Evolutionary conservation across 805 yeast species (phyloP).

Genomic region (Metschnikowia aberdeeniae): DNA sequence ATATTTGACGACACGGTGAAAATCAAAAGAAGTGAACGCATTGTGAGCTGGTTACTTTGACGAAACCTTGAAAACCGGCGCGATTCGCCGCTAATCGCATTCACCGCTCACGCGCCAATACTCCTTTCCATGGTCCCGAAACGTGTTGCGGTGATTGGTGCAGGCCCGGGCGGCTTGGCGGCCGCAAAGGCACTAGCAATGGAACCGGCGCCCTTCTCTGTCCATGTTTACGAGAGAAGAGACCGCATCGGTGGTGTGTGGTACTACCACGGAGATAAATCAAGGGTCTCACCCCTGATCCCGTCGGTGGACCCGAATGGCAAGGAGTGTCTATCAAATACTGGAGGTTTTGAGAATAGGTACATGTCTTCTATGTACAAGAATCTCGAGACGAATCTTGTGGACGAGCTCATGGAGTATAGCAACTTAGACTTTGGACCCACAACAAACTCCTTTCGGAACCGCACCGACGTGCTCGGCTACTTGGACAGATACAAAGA

Average conservation of each 20-base stretch:
- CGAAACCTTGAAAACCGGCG: too few relatives aligned
- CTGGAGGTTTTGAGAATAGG: slow-evolving; percentile 9
- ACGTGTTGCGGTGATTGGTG: slow-evolving; percentile 66
- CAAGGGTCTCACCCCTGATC: slow-evolving; percentile 16
- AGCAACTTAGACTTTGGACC: slow-evolving; percentile 47
- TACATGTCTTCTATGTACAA: slow-evolving; percentile 24
- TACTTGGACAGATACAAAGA: slow-evolving; percentile 58
- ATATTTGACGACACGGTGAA: too few relatives aligned
- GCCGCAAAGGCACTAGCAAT: slow-evolving; percentile 57
- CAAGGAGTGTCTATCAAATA: slow-evolving; percentile 6
- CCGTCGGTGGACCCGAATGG: slow-evolving; percentile 21
- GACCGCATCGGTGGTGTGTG: slow-evolving; percentile 73
- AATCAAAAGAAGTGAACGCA: too few relatives aligned
- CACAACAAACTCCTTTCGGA: slow-evolving; percentile 51
- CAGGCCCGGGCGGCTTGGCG: slow-evolving; percentile 73
- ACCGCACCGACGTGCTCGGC: slow-evolving; percentile 53
- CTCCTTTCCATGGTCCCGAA: slow-evolving; percentile 3
- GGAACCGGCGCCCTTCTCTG: slow-evolving; percentile 43
- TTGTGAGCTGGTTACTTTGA: too few relatives aligned
- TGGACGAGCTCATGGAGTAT: slow-evolving; percentile 56
- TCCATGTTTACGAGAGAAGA: slow-evolving; percentile 60
- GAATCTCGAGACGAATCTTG: slow-evolving; percentile 20
- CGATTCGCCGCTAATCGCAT: too few relatives aligned
- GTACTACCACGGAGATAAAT: slow-evolving; percentile 47
- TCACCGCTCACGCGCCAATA: not conserved